phyloP scores from a whole-genome alignment of 1,139 yeast genomes.

The Blastobotrys arbuscula region DNA sequence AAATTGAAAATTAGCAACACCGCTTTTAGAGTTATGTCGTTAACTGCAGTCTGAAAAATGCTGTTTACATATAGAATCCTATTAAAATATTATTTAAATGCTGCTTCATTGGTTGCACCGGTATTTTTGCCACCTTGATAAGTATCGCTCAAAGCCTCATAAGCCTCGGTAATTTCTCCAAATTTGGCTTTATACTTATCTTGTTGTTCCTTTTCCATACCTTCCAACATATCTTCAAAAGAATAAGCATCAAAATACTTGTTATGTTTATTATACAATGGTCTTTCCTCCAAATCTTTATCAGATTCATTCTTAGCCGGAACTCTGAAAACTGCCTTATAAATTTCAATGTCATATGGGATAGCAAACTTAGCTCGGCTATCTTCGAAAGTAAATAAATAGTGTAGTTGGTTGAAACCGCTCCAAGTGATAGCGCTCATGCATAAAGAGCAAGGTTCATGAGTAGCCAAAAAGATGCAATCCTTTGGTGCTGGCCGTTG shows the following conservation, averaged over 20 bases:
- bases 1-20: too few species aligned
- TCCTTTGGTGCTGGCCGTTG: slow-evolving; percentile 19
- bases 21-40: too few species aligned
- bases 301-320: slow-evolving; percentile 16
- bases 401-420: slow-evolving; percentile 24
- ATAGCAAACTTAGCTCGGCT: slow-evolving; percentile 18
- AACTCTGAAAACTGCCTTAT: slow-evolving; percentile 19
- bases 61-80: too few species aligned
- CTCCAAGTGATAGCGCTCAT: slow-evolving; percentile 24
- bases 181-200: neutral
- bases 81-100: slow-evolving; percentile 1
- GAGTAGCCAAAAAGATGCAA: slow-evolving; percentile 22
- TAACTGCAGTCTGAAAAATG: too few species aligned
- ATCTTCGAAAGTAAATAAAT: slow-evolving; percentile 23
- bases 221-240: slow-evolving; percentile 5
- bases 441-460: slow-evolving; percentile 26
- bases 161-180: neutral
- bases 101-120: slow-evolving; percentile 1
- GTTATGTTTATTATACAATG: slow-evolving; percentile 20
- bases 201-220: neutral
- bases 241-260: slow-evolving; percentile 15
- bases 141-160: slow-evolving; percentile 6
- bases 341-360: slow-evolving; percentile 23
- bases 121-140: slow-evolving; percentile 3
- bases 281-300: slow-evolving; percentile 10